phyloP scores from a whole-genome alignment of 495 filamentous ascomycete species.

The Penicillium cinerascens region DNA sequence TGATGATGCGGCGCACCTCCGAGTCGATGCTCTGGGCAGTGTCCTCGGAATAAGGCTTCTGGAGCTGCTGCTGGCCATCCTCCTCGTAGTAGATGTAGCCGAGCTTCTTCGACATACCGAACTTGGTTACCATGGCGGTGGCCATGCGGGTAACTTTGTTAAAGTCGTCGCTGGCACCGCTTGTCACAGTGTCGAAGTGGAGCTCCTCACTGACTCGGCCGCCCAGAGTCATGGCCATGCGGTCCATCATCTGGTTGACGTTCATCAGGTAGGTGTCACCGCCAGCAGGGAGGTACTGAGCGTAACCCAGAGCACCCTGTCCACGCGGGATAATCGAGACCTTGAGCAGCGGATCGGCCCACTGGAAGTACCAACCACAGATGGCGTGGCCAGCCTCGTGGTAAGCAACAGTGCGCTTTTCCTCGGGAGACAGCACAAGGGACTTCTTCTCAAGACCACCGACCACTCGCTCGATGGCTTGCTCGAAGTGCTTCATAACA shows the following conservation, averaged over 20 bases:
- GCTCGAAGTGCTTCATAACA: conserved; percentile 87
- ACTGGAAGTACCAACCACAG: conserved; percentile 97
- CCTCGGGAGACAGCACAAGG: conserved; percentile 82
- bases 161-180: conserved; percentile 93
- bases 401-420: conserved; percentile 94
- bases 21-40: conserved; percentile 87
- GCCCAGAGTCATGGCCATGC: conserved; percentile 98
- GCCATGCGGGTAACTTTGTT: conserved; percentile 97
- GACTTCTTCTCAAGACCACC: conserved; percentile 96
- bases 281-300: conserved; percentile 86
- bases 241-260: conserved; percentile 94
- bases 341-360: conserved; percentile 94
- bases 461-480: conserved; percentile 94
- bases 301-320: conserved; percentile 89
- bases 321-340: conserved; percentile 98
- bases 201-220: conserved; percentile 93
- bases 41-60: conserved; percentile 93
- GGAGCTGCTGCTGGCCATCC: conserved; percentile 68
- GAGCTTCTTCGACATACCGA: conserved; percentile 93
- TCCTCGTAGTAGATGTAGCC: conserved; percentile 89
- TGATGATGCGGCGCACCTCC: conserved; percentile 86
- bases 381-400: conserved; percentile 98
- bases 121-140: conserved; percentile 94
- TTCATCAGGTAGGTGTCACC: conserved; percentile 91
- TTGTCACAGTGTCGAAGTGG: conserved; percentile 93